phyloP scores from a whole-genome alignment of 306 rosid species.

The Luffa aegyptiaca region DNA sequence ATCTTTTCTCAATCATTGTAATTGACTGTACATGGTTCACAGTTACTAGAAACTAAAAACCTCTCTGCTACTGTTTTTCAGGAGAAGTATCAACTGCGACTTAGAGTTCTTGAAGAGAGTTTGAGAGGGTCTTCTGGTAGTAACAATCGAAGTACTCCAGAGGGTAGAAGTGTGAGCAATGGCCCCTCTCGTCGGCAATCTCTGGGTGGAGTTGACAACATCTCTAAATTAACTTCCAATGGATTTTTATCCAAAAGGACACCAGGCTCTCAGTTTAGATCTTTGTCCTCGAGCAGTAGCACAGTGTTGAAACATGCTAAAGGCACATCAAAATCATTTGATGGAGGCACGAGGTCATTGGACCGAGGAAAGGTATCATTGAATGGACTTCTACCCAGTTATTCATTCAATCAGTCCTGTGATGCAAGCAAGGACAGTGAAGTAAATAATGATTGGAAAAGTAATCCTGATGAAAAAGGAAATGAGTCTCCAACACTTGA shows the following conservation, averaged over 20 bases:
- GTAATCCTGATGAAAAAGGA: constrained; percentile 68
- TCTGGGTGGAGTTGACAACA: constrained; percentile 87
- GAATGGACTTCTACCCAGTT: constrained; percentile 63
- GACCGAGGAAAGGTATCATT: constrained; percentile 79
- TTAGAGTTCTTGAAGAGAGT: constrained; percentile 91
- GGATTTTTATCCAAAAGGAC: constrained; percentile 79
- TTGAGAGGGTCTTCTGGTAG: constrained; percentile 67
- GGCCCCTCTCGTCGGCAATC: constrained; percentile 98
- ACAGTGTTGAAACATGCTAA: constrained; percentile 86
- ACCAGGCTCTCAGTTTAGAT: constrained; percentile 55
- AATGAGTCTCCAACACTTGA: constrained; percentile 54
- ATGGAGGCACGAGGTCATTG: constrained; percentile 89
- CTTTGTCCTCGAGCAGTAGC: constrained; percentile 65
- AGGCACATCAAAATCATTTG: constrained; percentile 96
- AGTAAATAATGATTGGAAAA: constrained; percentile 54
- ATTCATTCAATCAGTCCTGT: constrained; percentile 65
- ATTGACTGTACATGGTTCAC: not conserved
- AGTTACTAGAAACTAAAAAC: not conserved
- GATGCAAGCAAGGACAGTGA: constrained; percentile 56
- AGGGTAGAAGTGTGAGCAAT: constrained; percentile 69
- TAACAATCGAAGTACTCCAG: constrained; percentile 61
- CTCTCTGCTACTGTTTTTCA: constrained; percentile 19
- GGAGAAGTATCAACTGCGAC: constrained; percentile 89
- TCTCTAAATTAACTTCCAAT: constrained; percentile 62
- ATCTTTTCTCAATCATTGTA: constrained; percentile 25